These are phyloP conservation scores for Massarina eburnea DNA, from an alignment of 2,329 filamentous ascomycete species.

Conservation along the genomic window DNA sequence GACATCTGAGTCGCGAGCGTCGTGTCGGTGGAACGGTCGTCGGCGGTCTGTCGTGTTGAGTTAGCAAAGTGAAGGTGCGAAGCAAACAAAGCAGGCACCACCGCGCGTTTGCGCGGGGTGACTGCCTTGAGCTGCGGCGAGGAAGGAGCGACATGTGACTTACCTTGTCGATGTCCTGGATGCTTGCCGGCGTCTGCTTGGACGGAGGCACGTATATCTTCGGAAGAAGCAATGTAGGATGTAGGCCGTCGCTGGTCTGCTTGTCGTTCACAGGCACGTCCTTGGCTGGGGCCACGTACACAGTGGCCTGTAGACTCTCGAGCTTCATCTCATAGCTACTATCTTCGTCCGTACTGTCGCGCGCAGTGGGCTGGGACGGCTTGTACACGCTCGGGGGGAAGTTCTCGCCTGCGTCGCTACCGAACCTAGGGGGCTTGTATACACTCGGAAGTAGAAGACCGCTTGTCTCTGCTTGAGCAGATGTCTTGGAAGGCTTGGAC, in stretches of 20 bases:
- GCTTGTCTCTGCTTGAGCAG: too few relatives aligned
- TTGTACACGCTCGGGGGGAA: too few relatives aligned
- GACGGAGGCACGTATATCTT: not conserved
- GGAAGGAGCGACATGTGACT: slow-evolving; percentile 20
- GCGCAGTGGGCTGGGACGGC: too few relatives aligned
- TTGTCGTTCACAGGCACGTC: not conserved
- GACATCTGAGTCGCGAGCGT: not conserved
- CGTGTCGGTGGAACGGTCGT: slow-evolving; percentile 7
- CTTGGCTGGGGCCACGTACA: slow-evolving; percentile 32
- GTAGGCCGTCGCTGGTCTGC: not conserved
- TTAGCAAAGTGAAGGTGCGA: slow-evolving; percentile 5
- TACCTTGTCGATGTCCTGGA: slow-evolving; percentile 25
- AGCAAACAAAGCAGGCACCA: not conserved
- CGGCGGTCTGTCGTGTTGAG: slow-evolving; percentile 25
- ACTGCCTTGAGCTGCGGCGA: not conserved
- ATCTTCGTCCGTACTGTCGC: too few relatives aligned
- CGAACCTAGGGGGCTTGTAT: too few relatives aligned
- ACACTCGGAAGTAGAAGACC: too few relatives aligned
- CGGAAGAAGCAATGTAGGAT: not conserved
- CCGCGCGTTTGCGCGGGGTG: not conserved
- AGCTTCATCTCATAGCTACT: too few relatives aligned
- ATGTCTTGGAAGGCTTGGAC: too few relatives aligned
- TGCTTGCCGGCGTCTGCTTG: not conserved
- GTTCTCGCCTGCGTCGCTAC: too few relatives aligned
- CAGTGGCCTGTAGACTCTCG: slow-evolving; percentile 8